Percentiles rank a stretch among this genome's conserved stretches.
Conservation (phyloP, 257 asterid genomes). For the Solanum pennellii region DNA sequence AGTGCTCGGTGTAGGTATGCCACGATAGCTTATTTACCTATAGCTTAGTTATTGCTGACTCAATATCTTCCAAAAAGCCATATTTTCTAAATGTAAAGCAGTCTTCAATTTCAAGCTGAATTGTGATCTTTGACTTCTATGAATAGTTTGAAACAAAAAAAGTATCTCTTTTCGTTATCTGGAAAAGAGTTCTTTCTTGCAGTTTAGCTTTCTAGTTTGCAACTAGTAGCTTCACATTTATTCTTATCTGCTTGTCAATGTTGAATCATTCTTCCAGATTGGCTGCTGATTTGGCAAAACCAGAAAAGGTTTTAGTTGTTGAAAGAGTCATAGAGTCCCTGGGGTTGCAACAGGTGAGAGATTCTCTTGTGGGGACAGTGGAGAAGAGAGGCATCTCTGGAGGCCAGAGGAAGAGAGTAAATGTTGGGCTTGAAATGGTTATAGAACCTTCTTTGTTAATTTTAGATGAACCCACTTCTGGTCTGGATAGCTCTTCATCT, state of each 20-base stretch:
- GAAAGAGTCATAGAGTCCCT: slow-evolving; percentile 82
- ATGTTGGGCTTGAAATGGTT: slow-evolving; percentile 91
- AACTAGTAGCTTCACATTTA: background rate
- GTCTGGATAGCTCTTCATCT: slow-evolving; percentile 92
- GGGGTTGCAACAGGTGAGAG: slow-evolving; percentile 71
- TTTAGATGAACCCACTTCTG: slow-evolving; percentile 93
- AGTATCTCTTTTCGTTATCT: background rate
- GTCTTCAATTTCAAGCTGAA: background rate
- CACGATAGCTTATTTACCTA: background rate
- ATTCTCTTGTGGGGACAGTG: slow-evolving; percentile 81
- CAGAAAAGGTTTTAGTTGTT: slow-evolving; percentile 77
- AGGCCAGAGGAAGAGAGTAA: slow-evolving; percentile 91
- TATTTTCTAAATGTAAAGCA: background rate
- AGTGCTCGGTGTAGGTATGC: slow-evolving; percentile 88
- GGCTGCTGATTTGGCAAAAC: slow-evolving; percentile 59
- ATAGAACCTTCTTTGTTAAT: slow-evolving; percentile 93
- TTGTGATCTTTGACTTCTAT: background rate
- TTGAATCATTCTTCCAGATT: slow-evolving; percentile 41
- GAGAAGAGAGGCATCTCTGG: slow-evolving; percentile 94
- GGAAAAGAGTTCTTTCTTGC: background rate
- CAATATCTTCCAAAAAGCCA: background rate
- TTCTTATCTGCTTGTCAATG: slow-evolving; percentile 14
- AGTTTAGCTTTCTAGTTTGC: background rate
- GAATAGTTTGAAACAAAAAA: background rate
- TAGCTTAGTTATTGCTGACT: background rate